A percentile compares a stretch with the other conserved stretches of the same genome.
phyloP scores from a whole-genome alignment of 352 stramenopile genomes.

The Phytophthora multivora region DNA sequence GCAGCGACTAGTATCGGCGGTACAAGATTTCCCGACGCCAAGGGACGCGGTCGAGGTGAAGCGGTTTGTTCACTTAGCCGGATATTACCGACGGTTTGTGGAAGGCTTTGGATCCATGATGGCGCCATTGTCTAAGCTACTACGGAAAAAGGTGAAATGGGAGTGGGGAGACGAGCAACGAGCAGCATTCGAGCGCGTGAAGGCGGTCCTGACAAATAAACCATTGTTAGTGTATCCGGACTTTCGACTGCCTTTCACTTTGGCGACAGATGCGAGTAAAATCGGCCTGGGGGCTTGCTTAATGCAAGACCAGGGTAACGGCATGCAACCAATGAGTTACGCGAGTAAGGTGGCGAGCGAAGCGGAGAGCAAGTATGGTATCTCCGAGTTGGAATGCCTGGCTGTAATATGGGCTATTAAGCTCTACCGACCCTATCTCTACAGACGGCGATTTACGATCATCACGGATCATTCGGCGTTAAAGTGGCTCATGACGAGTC shows the following conservation, averaged over 20 bases:
- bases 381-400: background rate
- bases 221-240: background rate
- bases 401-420: background rate
- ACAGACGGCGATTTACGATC: background rate
- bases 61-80: background rate
- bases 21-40: no score
- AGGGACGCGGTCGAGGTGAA: no score
- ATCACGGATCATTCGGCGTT: no score
- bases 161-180: background rate
- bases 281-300: background rate
- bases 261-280: conserved; percentile 1
- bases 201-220: background rate
- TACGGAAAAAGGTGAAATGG: background rate
- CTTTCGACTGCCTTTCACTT: background rate
- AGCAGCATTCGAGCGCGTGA: background rate
- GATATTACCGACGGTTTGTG: background rate
- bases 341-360: background rate
- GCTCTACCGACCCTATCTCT: background rate
- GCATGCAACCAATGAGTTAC: background rate
- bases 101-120: background rate
- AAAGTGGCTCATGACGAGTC: background rate
- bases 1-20: no score
- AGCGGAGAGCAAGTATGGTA: background rate
- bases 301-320: conserved; percentile 1
- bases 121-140: background rate